These are phyloP conservation scores for Endotrypanum monterogeii DNA, from an alignment of 208 protist species.

Conservation along the genomic window DNA sequence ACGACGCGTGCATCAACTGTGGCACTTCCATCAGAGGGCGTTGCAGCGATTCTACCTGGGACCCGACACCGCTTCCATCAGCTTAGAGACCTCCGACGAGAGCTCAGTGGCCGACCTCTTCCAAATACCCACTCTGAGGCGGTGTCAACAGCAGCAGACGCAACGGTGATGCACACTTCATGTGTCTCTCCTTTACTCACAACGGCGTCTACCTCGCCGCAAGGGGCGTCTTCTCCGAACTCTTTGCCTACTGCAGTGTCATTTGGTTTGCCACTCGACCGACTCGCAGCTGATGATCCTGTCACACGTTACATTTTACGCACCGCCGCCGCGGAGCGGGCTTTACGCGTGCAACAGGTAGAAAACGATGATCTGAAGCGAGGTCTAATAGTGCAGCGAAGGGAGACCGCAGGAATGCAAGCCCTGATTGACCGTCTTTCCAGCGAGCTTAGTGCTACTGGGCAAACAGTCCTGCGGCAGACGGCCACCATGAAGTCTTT, in stretches of 20 bases:
- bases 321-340: slow-evolving; percentile 44
- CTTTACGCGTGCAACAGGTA: slow-evolving; percentile 39
- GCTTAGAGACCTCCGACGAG: slow-evolving; percentile 20
- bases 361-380: slow-evolving; percentile 64
- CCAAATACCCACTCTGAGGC: no score
- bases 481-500: slow-evolving; percentile 52
- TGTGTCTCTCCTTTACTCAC: neutral
- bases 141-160: neutral
- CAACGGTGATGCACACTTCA: neutral
- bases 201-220: neutral
- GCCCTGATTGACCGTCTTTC: slow-evolving; percentile 52
- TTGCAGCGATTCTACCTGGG: neutral
- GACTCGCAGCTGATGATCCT: slow-evolving; percentile 11
- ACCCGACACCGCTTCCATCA: slow-evolving; percentile 27
- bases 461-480: slow-evolving; percentile 54
- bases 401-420: slow-evolving; percentile 36
- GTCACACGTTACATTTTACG: slow-evolving; percentile 28
- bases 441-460: slow-evolving; percentile 57
- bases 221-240: neutral
- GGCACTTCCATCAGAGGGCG: neutral
- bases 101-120: slow-evolving; percentile 17
- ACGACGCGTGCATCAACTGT: neutral
- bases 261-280: slow-evolving; percentile 18
- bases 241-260: neutral
- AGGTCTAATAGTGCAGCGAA: slow-evolving; percentile 25